A percentile compares a stretch with the other conserved stretches of the same genome.
phyloP scores from a whole-genome alignment of 2,329 filamentous ascomycete species.

The Cadophora sp. region DNA sequence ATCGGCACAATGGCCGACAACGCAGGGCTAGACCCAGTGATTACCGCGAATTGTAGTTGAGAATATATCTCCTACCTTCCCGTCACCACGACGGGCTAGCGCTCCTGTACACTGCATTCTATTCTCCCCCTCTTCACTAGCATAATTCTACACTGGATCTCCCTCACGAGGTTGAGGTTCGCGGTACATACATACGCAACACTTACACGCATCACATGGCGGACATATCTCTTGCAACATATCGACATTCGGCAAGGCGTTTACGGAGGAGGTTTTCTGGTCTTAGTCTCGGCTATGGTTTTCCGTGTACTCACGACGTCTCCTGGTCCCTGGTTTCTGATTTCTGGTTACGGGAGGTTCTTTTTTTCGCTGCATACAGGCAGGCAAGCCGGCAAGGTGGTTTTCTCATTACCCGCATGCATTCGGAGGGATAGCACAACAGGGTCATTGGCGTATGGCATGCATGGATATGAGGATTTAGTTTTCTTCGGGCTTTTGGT shows the following conservation, averaged over 20 bases:
- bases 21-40: slow-evolving; percentile 85
- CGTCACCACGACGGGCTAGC: background rate
- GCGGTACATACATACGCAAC: background rate
- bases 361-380: background rate
- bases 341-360: too few relatives aligned
- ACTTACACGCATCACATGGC: background rate
- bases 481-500: background rate
- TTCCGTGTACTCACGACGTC: background rate
- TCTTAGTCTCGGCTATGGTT: background rate
- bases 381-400: background rate
- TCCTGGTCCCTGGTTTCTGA: background rate
- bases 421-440: background rate
- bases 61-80: background rate
- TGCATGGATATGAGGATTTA: background rate
- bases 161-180: background rate
- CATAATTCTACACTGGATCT: background rate
- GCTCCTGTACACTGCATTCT: background rate
- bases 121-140: background rate
- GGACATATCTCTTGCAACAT: background rate
- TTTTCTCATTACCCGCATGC: background rate
- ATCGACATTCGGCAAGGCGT: slow-evolving; percentile 8
- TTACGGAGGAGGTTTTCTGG: background rate
- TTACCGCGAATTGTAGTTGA: slow-evolving; percentile 76
- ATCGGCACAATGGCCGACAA: slow-evolving; percentile 84
- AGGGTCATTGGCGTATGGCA: slow-evolving; percentile 7